phyloP scores from a whole-genome alignment of 306 rosid species.

The Castanospermum australe region DNA sequence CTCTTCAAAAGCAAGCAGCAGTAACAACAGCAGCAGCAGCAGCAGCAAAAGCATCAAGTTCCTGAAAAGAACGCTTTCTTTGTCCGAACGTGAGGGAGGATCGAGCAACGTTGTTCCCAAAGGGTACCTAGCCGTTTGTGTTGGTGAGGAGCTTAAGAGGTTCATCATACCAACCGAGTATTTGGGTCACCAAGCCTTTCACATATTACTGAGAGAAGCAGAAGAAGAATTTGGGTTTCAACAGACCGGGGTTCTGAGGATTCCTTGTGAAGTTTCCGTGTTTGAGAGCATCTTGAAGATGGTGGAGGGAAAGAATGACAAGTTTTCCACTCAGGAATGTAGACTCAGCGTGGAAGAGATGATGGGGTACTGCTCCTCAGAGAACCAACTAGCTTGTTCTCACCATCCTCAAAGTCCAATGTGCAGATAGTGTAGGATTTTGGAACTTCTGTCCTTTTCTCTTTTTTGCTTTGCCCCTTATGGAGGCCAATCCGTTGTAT shows the following conservation, averaged over 20 bases:
- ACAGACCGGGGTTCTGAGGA: constrained; percentile 70
- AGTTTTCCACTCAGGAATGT: constrained; percentile 36
- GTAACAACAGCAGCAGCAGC: constrained; percentile 14
- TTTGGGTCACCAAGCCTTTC: constrained; percentile 60
- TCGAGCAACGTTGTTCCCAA: constrained; percentile 58
- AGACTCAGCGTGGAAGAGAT: constrained; percentile 40
- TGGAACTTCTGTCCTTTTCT: not conserved
- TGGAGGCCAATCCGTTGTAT: constrained; percentile 17
- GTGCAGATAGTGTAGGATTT: constrained; percentile 57
- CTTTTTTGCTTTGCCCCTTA: not conserved
- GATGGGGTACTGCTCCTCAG: constrained; percentile 45
- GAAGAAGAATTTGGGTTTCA: constrained; percentile 91
- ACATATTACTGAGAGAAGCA: constrained; percentile 71
- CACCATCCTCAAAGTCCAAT: constrained; percentile 76
- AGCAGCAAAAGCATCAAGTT: constrained; percentile 58
- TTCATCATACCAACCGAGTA: constrained; percentile 73
- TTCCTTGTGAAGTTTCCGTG: constrained; percentile 70
- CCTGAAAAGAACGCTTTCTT: constrained; percentile 71
- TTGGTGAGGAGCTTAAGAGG: constrained; percentile 75
- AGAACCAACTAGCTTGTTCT: constrained; percentile 46
- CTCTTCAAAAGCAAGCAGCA: constrained; percentile 42
- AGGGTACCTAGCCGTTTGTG: constrained; percentile 81
- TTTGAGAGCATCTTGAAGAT: constrained; percentile 69
- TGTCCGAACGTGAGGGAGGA: constrained; percentile 46
- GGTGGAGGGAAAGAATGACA: constrained; percentile 57